phyloP scores from a whole-genome alignment of 2,329 filamentous ascomycete genomes.

The Sporothrix curviconia region DNA sequence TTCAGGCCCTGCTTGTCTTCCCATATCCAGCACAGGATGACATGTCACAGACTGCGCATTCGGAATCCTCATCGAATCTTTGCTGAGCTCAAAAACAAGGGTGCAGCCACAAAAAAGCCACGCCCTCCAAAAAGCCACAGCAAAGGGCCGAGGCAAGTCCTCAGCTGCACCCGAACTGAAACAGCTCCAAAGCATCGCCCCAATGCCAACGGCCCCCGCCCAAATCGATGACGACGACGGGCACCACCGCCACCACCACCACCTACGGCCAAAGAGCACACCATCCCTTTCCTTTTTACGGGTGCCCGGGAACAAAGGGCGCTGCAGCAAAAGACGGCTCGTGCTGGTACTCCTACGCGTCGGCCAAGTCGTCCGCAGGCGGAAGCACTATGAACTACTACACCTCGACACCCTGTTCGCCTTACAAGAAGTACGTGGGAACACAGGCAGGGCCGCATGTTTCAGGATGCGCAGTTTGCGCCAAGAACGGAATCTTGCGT shows the following conservation, averaged over 20 bases:
- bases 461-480: slow-evolving; percentile 35
- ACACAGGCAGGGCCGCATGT: slow-evolving; percentile 27
- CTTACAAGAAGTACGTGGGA: no score
- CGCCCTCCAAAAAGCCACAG: no score
- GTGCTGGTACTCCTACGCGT: slow-evolving; percentile 20
- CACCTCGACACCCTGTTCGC: slow-evolving; percentile 48
- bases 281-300: slow-evolving; percentile 67
- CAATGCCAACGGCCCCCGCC: no score
- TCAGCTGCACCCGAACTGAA: no score
- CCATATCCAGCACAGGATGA: slow-evolving; percentile 12
- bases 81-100: slow-evolving; percentile 6
- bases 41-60: slow-evolving; percentile 10
- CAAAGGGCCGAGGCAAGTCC: no score
- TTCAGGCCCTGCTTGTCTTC: background rate
- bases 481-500: slow-evolving; percentile 43
- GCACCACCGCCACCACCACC: background rate
- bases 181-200: no score
- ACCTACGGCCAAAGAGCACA: slow-evolving; percentile 21
- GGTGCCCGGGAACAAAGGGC: slow-evolving; percentile 41
- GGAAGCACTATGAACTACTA: slow-evolving; percentile 33
- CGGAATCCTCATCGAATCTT: slow-evolving; percentile 9
- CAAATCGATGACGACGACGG: no score
- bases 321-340: slow-evolving; percentile 13
- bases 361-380: slow-evolving; percentile 18
- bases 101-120: no score